Evolutionary conservation across 345 rosid genomes (phyloP), one percentile per base, ranked within the genome.

Genomic region (Sonneratia caseolaris): DNA sequence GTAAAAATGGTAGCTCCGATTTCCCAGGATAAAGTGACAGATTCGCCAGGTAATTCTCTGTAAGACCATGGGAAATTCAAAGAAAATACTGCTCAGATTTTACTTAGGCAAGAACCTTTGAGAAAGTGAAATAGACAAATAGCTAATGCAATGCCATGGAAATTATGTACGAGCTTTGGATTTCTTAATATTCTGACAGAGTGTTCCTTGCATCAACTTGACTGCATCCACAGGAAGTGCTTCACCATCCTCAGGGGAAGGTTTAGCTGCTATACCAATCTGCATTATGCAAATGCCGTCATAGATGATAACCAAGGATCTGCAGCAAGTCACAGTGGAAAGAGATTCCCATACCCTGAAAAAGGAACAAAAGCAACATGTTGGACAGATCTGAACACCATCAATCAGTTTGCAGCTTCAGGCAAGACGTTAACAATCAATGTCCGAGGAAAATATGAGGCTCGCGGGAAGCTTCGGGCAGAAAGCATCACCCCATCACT

Each of bases 1-100:
- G 99, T 68, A 90, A 75, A 88, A 95, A 95, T 37, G 97, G 89
- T 75, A 91, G 83, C 88, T 91, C 88, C 21, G 93, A 86, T 78
- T 87, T 90, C 72, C 96, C 97, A 67, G 97, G 93, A 80, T 90
- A 94, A 49, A 91, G 96, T 73, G 96, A 87, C 19, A 94, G 87
- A 77, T 87, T 94, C 47, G 98, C 97, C 75, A 94, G 77, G 87
- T 91, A 94, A 79, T 80, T 91, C 81, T 94, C 98, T 94, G 82
- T 76, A 83, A 71, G 21, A 35, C 1, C 66, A 62, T 22, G 18
- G 66, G 38, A 35, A 27, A 62, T 62, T 62, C 66, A 62, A 8
- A 32, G 38, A 12, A 27, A 27, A 62, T 27, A 35, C 37, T 11
- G 0, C 12, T 24, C 12, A 59, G 32, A 6, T 70, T 19, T 49